Conservation (phyloP, 2,329 filamentous ascomycete genomes). For the Fusarium acutatum region DNA sequence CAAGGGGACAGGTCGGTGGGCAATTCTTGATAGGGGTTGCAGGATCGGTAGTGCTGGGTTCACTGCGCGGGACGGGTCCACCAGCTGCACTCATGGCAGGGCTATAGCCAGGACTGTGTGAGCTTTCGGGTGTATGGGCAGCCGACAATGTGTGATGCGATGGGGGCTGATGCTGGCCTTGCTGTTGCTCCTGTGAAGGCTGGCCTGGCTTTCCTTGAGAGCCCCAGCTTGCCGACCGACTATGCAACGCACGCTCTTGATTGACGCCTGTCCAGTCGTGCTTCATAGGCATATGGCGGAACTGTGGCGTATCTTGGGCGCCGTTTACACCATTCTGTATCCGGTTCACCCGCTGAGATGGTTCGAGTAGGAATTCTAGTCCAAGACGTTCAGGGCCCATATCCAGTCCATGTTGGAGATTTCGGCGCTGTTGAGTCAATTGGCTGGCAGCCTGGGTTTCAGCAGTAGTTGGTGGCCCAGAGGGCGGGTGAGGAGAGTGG, state of each 20-base stretch:
- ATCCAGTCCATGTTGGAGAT: conserved; percentile 64
- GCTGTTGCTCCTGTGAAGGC: conserved; percentile 29
- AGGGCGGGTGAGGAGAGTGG: conserved; percentile 5
- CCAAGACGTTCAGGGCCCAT: conserved; percentile 73
- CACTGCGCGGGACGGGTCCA: conserved; percentile 28
- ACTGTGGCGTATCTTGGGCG: conserved; percentile 55
- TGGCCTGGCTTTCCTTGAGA: conserved; percentile 32
- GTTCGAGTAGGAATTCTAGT: conserved; percentile 76
- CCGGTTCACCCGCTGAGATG: conserved; percentile 62
- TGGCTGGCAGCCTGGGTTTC: conserved; percentile 33
- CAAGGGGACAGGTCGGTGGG: conserved; percentile 77
- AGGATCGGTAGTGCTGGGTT: conserved; percentile 32
- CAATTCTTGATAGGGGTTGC: conserved; percentile 64
- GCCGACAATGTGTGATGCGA: conserved; percentile 25
- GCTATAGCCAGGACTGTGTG: conserved; percentile 33
- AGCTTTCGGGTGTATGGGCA: conserved; percentile 34
- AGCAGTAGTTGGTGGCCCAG: background rate
- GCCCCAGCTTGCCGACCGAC: conserved; percentile 35
- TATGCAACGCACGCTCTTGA: conserved; percentile 39
- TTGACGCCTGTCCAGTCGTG: conserved; percentile 55
- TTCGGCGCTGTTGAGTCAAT: conserved; percentile 58
- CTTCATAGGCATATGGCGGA: conserved; percentile 59
- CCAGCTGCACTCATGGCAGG: conserved; percentile 30
- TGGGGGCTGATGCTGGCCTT: conserved; percentile 14
- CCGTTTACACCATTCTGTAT: conserved; percentile 61